These are phyloP conservation scores for Aspergillus quadrilineatus DNA, from an alignment of 2,329 filamentous ascomycete species.

Conservation along the genomic window DNA sequence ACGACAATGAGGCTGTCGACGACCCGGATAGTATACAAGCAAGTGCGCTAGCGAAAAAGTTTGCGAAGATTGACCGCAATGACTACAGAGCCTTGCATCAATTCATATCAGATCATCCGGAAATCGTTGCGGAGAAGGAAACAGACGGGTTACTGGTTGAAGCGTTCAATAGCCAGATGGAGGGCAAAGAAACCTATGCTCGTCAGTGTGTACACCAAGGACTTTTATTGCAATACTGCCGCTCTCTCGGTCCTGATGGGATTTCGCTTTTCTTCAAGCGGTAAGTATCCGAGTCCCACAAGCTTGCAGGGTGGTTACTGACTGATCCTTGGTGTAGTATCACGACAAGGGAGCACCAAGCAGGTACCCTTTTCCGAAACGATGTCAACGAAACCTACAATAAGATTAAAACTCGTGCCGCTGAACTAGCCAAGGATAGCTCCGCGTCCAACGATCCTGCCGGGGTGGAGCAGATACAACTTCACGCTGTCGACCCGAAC, in stretches of 20 bases:
- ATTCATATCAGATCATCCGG: constrained; percentile 76
- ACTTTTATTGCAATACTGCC: constrained; percentile 89
- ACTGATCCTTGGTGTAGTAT: constrained; percentile 51
- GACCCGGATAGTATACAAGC: constrained; percentile 75
- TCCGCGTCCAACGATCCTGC: constrained; percentile 53
- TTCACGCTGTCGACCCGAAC: constrained; percentile 91
- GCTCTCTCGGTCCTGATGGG: constrained; percentile 81
- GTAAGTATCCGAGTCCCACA: constrained; percentile 30
- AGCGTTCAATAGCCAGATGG: constrained; percentile 84
- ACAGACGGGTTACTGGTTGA: constrained; percentile 88
- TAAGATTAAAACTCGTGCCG: constrained; percentile 73
- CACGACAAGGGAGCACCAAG: constrained; percentile 84
- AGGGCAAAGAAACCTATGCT: constrained; percentile 71
- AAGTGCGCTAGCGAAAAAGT: constrained; percentile 74
- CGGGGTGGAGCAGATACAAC: constrained; percentile 92
- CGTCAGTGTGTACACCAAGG: constrained; percentile 91
- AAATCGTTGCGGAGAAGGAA: constrained; percentile 78
- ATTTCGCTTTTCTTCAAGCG: constrained; percentile 94
- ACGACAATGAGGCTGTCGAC: constrained; percentile 52
- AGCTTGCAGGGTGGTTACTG: constrained; percentile 6
- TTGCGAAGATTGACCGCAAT: constrained; percentile 72
- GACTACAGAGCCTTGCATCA: constrained; percentile 72
- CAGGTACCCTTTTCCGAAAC: constrained; percentile 84
- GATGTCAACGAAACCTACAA: constrained; percentile 87
- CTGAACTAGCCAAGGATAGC: constrained; percentile 66